Percentiles rank a stretch among this genome's conserved stretches.
These are phyloP conservation scores for Quercus variabilis DNA, from an alignment of 306 rosid genomes.

Conservation along the genomic window DNA sequence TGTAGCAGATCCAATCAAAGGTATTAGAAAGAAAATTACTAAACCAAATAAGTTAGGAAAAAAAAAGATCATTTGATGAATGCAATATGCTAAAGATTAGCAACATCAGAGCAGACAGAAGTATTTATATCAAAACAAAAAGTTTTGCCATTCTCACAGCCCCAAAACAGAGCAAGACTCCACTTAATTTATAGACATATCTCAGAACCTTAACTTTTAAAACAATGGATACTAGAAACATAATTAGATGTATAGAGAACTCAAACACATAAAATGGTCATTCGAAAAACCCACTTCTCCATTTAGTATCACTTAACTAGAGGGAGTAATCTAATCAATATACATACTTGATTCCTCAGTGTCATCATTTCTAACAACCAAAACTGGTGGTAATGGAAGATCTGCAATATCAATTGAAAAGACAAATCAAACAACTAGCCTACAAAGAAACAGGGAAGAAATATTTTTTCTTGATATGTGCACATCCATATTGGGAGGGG, in stretches of 20 bases:
- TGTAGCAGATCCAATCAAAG: background rate
- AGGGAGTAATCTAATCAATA: background rate
- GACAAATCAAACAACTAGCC: background rate
- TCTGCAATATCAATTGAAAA: background rate
- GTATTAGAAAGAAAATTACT: background rate
- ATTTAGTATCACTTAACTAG: background rate
- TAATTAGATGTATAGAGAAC: too few relatives aligned
- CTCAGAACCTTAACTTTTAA: background rate
- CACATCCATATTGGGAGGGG: background rate
- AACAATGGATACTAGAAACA: background rate
- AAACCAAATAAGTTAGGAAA: background rate
- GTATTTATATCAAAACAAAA: background rate
- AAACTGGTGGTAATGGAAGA: constrained; percentile 2
- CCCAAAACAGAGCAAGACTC: background rate
- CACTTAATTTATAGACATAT: background rate
- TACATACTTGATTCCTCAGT: constrained; percentile 3
- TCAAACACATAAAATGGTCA: background rate
- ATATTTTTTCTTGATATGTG: background rate
- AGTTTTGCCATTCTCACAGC: background rate
- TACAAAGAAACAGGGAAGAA: background rate
- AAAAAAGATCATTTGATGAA: background rate
- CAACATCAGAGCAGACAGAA: background rate
- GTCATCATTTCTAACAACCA: background rate
- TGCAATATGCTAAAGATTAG: background rate
- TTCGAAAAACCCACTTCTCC: background rate